Evolutionary conservation across 768 basidiomycete species (phyloP), one percentile per base, ranked within the genome.

Genomic region (Phanerodontia chrysosporium): DNA sequence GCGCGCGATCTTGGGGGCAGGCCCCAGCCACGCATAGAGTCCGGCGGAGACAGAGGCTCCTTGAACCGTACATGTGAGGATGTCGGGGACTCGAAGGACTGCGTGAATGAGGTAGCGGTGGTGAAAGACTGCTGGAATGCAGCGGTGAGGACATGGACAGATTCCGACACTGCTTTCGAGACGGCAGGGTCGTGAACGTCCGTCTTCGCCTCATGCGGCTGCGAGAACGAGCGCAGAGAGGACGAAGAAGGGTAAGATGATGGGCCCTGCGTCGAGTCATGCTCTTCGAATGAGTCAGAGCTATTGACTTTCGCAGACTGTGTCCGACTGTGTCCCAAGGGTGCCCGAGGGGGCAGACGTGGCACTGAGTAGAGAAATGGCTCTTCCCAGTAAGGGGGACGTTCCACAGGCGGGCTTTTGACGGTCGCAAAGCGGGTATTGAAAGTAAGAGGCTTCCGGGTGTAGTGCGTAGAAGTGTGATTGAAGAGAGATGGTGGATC

Each of bases 401-500:
- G 45, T 10, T 57, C 45, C 27, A 45, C 44, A 25, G 22, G 35
- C 5, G 58, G 46, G 39, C 42, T 62, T 52, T 45, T 44, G 35
- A 48, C 35, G 49, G 49, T 39, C 8, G 46, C 58, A 36, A 51
- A 58, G 10, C 46, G 53, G 36, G 36, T 49, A 24, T 39, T 52
- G 39, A 59, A 56, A 13, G 58, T 21, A n/a, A 63, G 27, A 48
- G 48, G 36, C 22, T 52, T 55, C 45, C 69, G 61, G 29, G 66
- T 58, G 36, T 64, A 55, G 35, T 66, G 45, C 32, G 49, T n/a
- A 63, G 58, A 60, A 62, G 64, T 61, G 27, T 35, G 25, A 25
- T 24, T 52, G 68, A 66, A 27, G 68, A 65, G n/a, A 73, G 61
- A 25, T 29, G 45, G 7, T 51, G 45, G 22, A 58, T 53, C 55